Evolutionary conservation across 2,329 filamentous ascomycete species (phyloP).

Genomic region (Zymoseptoria passerinii): DNA sequence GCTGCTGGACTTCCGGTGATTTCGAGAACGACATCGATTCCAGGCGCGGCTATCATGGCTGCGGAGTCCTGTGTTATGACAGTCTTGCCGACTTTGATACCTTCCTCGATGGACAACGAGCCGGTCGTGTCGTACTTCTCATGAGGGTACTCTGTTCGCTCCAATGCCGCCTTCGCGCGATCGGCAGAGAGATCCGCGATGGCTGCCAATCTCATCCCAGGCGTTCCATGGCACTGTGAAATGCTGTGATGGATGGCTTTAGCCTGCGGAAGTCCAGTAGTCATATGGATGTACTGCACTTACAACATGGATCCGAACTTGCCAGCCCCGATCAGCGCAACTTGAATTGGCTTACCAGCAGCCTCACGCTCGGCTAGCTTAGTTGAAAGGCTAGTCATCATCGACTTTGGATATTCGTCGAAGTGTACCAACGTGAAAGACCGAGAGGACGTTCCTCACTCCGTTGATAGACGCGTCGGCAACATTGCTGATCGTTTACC

Average conservation of each 20-base stretch:
- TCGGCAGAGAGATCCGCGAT: constrained; percentile 39
- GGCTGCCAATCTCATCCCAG: constrained; percentile 36
- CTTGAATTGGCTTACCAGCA: constrained; percentile 33
- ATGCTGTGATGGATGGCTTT: constrained; percentile 22
- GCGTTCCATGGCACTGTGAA: constrained; percentile 38
- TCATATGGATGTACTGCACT: constrained; percentile 1
- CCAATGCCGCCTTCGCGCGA: constrained; percentile 34
- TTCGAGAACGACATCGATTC: constrained; percentile 40
- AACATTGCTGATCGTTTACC: background rate
- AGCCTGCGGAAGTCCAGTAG: background rate
- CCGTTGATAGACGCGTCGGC: background rate
- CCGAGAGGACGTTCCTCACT: background rate
- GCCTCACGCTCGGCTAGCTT: constrained; percentile 36
- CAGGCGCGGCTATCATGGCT: constrained; percentile 35
- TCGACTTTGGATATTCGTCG: background rate
- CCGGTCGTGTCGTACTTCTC: constrained; percentile 33
- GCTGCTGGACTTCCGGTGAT: constrained; percentile 38
- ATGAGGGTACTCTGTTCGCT: constrained; percentile 35
- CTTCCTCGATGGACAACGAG: constrained; percentile 32
- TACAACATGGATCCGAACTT: constrained; percentile 43
- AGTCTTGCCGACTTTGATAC: constrained; percentile 35
- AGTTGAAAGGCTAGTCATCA: constrained; percentile 35
- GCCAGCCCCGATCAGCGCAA: constrained; percentile 41
- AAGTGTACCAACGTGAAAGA: background rate
- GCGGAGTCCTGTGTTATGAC: constrained; percentile 38